phyloP scores from a whole-genome alignment of 805 yeast genomes.

The Starmerella bacillaris region DNA sequence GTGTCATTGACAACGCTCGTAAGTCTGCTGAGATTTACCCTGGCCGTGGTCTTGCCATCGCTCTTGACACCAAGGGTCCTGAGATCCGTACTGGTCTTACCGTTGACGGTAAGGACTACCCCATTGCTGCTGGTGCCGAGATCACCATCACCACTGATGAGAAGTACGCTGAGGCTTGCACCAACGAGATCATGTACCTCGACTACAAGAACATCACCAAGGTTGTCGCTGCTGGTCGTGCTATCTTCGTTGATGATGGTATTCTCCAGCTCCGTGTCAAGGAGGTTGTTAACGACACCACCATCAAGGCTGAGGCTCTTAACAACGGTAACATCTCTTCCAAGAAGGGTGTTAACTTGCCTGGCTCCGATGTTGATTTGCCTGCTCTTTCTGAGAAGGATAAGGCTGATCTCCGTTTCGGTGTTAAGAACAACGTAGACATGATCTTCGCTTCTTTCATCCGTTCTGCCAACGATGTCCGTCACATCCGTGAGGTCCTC shows the following conservation, averaged over 20 bases:
- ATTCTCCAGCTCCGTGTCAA: constrained; percentile 85
- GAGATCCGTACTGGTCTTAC: constrained; percentile 99
- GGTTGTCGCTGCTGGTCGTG: constrained; percentile 72
- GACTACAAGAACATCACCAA: constrained; percentile 95
- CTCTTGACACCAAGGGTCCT: constrained; percentile 98
- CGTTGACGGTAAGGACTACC: constrained; percentile 55
- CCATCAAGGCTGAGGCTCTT: constrained; percentile 71
- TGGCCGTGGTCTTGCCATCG: constrained; percentile 96
- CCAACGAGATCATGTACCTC: constrained; percentile 67
- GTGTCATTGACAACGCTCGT: constrained; percentile 90
- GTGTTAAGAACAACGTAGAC: constrained; percentile 94
- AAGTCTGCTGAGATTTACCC: constrained; percentile 76
- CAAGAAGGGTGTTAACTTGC: constrained; percentile 98
- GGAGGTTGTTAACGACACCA: constrained; percentile 60
- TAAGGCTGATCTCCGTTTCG: constrained; percentile 75
- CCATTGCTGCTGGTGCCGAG: constrained; percentile 71
- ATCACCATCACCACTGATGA: constrained; percentile 89
- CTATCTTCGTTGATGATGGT: constrained; percentile 95
- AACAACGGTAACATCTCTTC: constrained; percentile 92
- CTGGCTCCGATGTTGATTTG: constrained; percentile 96
- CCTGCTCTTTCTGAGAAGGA: constrained; percentile 98
- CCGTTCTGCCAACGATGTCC: constrained; percentile 82
- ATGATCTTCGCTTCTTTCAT: constrained; percentile 98
- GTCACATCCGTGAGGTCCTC: constrained; percentile 76
- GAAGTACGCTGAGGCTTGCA: constrained; percentile 48